These are phyloP conservation scores for Olyra latifolia DNA, from an alignment of 176 grass and related monocot species.

Conservation along the genomic window DNA sequence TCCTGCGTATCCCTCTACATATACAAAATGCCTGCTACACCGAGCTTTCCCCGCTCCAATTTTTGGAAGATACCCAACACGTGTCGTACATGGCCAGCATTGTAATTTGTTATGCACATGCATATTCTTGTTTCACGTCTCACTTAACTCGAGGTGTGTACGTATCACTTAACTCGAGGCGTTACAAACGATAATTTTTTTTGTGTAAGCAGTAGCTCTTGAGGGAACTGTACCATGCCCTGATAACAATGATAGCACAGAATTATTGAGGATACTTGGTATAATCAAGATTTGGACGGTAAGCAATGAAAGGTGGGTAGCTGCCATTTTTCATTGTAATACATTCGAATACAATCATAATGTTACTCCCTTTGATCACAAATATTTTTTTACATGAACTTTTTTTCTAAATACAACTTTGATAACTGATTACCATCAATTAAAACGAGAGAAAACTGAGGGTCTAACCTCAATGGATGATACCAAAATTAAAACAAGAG, in stretches of 20 bases:
- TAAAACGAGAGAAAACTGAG: too few relatives aligned
- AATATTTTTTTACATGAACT: too few relatives aligned
- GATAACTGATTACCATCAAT: too few relatives aligned
- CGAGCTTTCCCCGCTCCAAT: neutral
- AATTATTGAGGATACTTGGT: conserved; percentile 6
- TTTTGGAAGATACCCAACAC: conserved; percentile 2
- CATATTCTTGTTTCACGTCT: conserved; percentile 20
- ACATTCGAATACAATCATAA: neutral
- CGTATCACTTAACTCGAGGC: neutral
- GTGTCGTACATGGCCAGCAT: neutral
- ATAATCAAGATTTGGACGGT: neutral
- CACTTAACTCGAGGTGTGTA: neutral
- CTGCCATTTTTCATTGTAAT: neutral
- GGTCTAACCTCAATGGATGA: too few relatives aligned
- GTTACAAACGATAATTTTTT: conserved; percentile 12
- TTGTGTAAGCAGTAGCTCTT: neutral
- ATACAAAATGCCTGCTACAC: neutral
- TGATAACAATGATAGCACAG: neutral
- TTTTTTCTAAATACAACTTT: too few relatives aligned
- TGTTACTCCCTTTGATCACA: neutral
- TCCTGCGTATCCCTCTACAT: neutral
- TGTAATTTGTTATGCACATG: conserved; percentile 17
- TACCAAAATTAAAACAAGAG: too few relatives aligned
- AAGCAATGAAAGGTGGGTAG: neutral
- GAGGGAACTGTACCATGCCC: neutral